Evolutionary conservation across 352 stramenopile genomes (phyloP).

Genomic region (Hyaloperonospora brassicae): DNA sequence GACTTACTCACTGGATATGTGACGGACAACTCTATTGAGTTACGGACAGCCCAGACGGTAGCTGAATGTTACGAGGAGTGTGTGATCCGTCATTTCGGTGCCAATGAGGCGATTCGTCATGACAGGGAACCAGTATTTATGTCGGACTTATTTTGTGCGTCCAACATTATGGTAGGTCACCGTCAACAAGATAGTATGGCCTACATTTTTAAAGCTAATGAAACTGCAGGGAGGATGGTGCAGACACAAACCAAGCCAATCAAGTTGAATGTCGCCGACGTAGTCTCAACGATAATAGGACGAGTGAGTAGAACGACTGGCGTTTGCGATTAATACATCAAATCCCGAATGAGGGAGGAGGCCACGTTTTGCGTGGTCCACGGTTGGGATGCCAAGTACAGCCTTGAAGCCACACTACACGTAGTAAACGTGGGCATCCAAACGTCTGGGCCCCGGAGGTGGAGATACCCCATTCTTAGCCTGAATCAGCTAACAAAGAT

Average conservation of each 20-base stretch:
- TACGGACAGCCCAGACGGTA: background rate
- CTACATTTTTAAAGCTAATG: conserved; percentile 6
- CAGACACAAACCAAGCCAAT: conserved; percentile 3
- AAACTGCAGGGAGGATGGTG: conserved; percentile 8
- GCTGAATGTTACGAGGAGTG: background rate
- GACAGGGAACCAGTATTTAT: background rate
- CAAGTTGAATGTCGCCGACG: conserved; percentile 11
- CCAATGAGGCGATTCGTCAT: background rate
- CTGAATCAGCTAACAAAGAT: background rate
- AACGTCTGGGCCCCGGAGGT: background rate
- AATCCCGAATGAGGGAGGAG: conserved; percentile 3
- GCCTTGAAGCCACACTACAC: background rate
- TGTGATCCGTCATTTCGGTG: background rate
- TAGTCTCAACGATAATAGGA: conserved; percentile 10
- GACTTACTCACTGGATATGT: background rate
- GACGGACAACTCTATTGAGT: background rate
- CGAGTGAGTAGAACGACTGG: conserved; percentile 10
- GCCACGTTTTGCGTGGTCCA: background rate
- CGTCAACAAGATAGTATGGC: conserved; percentile 5
- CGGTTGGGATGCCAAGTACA: conserved; percentile 1
- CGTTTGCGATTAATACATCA: conserved; percentile 8
- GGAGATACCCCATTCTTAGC: background rate
- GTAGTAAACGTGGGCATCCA: background rate
- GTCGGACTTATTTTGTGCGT: background rate
- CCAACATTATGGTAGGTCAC: background rate